Base-by-base conservation (phyloP, 2,329 filamentous ascomycete species). In the Phyllosticta paracitricarpa region DNA sequence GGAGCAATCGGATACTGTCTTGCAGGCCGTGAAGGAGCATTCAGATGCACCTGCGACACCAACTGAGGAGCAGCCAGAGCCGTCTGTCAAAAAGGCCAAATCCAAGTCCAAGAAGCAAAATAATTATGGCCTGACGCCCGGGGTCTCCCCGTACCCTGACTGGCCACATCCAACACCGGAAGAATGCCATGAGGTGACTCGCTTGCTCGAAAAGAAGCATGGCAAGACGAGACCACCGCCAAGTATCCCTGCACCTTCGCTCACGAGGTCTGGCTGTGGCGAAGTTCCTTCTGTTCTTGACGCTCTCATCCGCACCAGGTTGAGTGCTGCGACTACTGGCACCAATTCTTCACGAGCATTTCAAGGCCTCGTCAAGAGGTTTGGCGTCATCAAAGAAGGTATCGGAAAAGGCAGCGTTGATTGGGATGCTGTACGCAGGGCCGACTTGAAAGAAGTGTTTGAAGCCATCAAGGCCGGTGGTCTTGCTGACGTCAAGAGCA, bases 381-480 rank as follows among this genome's bases (percentile, higher is more conserved):
- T 87, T 64, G 88, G 89, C 0, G 78, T 84, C 19, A 74, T 87
- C 3, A 71, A 84, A 33, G 77, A 81, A 52, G 84, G 87, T 6
- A 75, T 87, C 9, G 87, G 87, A 4, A 84, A 86, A 66, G 87
- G 86, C 2, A 89, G 86, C 60, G 86, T 91, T 7, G 78, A 91
- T 69, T 93, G 88, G 87, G 83, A 90, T 66, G 84, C 83, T 9
- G 86, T 92, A 1, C 82, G 84, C 24, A 72, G 76, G 26, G 83
- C 85, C 1, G 72, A 82, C 1, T 70, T 82, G 4, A 77, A 81
- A 51, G 82, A 87, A 5, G 77, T 94, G n/a, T 83, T 82, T 54
- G 76, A 86, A 57, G 83, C 88, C 0, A 91, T 94, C 68, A 85
- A 84, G 66, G 74, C 76, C 7, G 89, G 89, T 9, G 91, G 91